Evolutionary conservation across 768 basidiomycete genomes (phyloP).

Genomic region (Lyophyllum decastes): DNA sequence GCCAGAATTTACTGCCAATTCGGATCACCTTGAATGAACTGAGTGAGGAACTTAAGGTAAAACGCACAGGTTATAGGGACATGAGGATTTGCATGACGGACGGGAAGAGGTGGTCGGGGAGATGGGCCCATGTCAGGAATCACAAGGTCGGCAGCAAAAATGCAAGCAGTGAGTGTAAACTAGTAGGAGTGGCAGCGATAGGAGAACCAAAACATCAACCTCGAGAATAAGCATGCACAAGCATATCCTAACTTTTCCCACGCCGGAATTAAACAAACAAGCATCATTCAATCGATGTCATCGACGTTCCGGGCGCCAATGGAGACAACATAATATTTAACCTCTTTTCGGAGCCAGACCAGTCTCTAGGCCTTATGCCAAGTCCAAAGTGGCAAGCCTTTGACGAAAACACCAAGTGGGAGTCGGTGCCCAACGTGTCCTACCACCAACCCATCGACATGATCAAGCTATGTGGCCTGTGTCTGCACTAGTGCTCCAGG

Average conservation of each 20-base stretch:
- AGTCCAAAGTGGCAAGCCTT: no score
- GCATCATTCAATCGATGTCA: no score
- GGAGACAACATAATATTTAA: no score
- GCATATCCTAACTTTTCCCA: conserved; percentile 29
- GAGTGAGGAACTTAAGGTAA: neutral
- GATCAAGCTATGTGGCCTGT: neutral
- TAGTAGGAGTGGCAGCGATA: conserved; percentile 13
- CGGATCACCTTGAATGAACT: conserved; percentile 14
- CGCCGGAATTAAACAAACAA: conserved; percentile 18
- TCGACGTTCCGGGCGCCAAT: no score
- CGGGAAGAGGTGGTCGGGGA: conserved; percentile 51
- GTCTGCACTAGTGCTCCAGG: neutral
- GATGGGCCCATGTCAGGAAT: conserved; percentile 29
- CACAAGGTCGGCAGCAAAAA: conserved; percentile 1
- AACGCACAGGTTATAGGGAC: conserved; percentile 45
- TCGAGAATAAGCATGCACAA: conserved; percentile 33
- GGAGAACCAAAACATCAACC: conserved; percentile 17
- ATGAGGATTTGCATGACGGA: conserved; percentile 50
- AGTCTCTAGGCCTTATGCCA: no score
- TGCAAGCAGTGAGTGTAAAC: neutral
- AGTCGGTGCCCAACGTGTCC: no score
- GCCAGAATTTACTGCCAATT: conserved; percentile 34
- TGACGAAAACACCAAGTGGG: no score
- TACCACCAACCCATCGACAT: neutral
- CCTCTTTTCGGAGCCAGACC: no score